Base-by-base conservation (phyloP, 805 yeast genomes). In the Barnettozyma sucrosica region DNA sequence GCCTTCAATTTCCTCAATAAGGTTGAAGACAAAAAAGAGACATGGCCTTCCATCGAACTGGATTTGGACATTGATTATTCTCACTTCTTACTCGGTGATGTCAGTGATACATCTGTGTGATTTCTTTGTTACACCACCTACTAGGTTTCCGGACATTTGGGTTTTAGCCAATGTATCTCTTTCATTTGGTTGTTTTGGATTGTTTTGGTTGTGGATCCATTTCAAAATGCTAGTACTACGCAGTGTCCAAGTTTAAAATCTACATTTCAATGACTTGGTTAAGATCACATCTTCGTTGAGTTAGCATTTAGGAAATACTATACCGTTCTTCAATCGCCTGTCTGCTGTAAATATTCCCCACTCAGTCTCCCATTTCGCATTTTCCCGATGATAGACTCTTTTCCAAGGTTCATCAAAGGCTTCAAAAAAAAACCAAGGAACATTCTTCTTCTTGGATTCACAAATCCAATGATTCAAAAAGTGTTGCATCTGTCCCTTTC, bases 171-270 rank as follows among this genome's bases (percentile, higher is more conserved):
- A 93, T 59, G 80, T 84, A 37, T 58, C 82, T 0, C 58, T 89
- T 3, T 84, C 93, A 0, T 89, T 88, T 60, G 84, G 77, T 0
- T 86, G 89, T 50, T 92, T 90, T 57, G 62, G 67, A 0, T 58
- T 85, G 41, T 87, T 87, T 57, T 90, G 89, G 81, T 52, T 89
- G n/a, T 93, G 97, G 96, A 75, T 77, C 33, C 72, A 83, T 56
- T 81, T 74, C 65, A 83, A 76, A 51, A 62, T 80, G 59, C 56
- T 53, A 45, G 51, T 47, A 5, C 40, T 57, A 32, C 42, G 41
- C 21, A 36, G 36, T 40, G 36, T 41, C 16, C 37, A 14, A 14
- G 25, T 41, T 9, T 45, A 18, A 41, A 20, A 1, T 30, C 19
- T n/a, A 26, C 13, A 16, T 16, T 32, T n/a, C 36, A 14, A 14